These are phyloP conservation scores for Wickerhamiella spandovensis DNA, from an alignment of 805 yeast genomes.

Conservation along the genomic window DNA sequence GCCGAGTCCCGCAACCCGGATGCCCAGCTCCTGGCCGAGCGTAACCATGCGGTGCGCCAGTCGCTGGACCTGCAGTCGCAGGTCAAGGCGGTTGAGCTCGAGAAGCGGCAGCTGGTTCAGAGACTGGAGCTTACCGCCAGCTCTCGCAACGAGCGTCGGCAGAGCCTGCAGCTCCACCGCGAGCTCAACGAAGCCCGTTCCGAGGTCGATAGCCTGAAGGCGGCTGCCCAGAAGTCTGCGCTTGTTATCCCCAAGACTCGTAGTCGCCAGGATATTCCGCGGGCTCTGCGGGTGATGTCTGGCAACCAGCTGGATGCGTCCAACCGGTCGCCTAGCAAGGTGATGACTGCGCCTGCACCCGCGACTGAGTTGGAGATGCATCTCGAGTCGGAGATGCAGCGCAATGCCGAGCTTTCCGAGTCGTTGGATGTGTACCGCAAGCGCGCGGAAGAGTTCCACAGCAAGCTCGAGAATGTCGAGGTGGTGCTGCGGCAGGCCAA, in stretches of 20 bases:
- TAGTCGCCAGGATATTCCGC: slow-evolving; percentile 3
- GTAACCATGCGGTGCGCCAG: slow-evolving; percentile 2
- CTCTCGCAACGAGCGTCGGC: slow-evolving; percentile 2
- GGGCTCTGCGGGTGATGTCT: slow-evolving; percentile 12
- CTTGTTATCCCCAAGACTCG: slow-evolving; percentile 7
- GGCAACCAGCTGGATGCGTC: not conserved
- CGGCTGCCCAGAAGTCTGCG: slow-evolving; percentile 6
- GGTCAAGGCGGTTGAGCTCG: slow-evolving; percentile 15
- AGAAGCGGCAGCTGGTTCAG: slow-evolving; percentile 14
- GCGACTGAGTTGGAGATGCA: slow-evolving; percentile 36
- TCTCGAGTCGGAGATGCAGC: slow-evolving; percentile 42
- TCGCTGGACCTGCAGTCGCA: slow-evolving; percentile 4
- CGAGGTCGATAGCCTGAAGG: slow-evolving; percentile 2
- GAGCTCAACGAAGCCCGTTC: not conserved
- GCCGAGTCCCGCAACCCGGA: slow-evolving; percentile 15
- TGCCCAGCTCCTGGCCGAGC: slow-evolving; percentile 11
- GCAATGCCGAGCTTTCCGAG: slow-evolving; percentile 41
- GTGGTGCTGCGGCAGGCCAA: slow-evolving; percentile 50
- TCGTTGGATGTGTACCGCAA: slow-evolving; percentile 48
- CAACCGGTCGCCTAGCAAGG: not conserved
- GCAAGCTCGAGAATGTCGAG: slow-evolving; percentile 68
- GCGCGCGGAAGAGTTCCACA: slow-evolving; percentile 61
- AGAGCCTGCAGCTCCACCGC: not conserved
- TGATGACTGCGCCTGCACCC: not conserved
- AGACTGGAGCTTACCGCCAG: slow-evolving; percentile 2